Percentiles rank a stretch among this genome's conserved stretches.
Evolutionary conservation across 1,139 yeast genomes (phyloP).

Genomic region (Kodamaea derodonti): DNA sequence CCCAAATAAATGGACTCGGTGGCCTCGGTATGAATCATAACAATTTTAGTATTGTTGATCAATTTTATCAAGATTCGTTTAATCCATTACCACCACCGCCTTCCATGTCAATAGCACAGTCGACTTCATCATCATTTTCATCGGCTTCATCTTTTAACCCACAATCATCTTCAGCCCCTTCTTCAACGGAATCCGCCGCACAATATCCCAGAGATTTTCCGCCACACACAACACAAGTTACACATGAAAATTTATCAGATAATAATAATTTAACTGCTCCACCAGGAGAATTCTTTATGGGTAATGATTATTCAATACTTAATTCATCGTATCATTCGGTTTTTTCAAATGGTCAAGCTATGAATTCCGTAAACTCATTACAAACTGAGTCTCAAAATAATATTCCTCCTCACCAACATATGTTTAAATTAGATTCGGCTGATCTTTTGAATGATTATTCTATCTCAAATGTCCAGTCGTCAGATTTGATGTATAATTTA

Average conservation of each 20-base stretch:
- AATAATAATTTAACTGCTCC: too few species aligned
- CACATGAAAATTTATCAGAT: too few species aligned
- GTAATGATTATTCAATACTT: slow-evolving; percentile 13
- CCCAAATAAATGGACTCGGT: slow-evolving; percentile 4
- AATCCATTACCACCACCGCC: slow-evolving; percentile 25
- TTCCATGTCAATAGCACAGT: slow-evolving; percentile 9
- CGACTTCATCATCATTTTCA: slow-evolving; percentile 6
- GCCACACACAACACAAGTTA: too few species aligned
- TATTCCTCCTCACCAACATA: slow-evolving; percentile 9
- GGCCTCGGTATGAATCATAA: slow-evolving; percentile 5
- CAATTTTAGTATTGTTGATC: slow-evolving; percentile 7
- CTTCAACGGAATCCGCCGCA: slow-evolving; percentile 4
- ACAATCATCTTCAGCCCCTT: slow-evolving; percentile 4
- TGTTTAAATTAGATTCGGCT: slow-evolving; percentile 16
- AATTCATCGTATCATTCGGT: slow-evolving; percentile 21
- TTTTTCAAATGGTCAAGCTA: slow-evolving; percentile 23
- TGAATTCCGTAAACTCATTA: slow-evolving; percentile 16
- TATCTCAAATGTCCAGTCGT: slow-evolving; percentile 7
- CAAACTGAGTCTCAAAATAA: slow-evolving; percentile 12
- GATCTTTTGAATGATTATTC: slow-evolving; percentile 15
- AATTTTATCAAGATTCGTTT: slow-evolving; percentile 12
- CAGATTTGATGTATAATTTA: slow-evolving; percentile 23
- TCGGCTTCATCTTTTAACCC: slow-evolving; percentile 8
- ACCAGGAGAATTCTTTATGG: slow-evolving; percentile 9
- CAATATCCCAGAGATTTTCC: too few species aligned